Conservation (phyloP, 2,329 filamentous ascomycete species). For the Fusarium temperatum region DNA sequence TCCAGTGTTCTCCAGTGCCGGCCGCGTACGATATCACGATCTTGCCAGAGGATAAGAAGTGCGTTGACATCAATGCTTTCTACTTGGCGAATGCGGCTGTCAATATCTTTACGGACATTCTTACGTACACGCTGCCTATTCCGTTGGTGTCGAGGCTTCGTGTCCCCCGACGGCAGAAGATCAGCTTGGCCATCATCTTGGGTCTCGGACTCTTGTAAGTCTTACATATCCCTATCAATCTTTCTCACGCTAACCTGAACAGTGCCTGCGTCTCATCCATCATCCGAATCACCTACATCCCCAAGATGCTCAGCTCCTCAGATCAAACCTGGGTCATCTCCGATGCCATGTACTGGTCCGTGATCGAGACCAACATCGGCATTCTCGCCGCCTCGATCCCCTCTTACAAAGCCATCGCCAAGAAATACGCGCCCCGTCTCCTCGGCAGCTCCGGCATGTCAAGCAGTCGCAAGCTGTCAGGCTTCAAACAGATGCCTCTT, state of each 20-base stretch:
- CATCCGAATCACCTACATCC: constrained; percentile 30
- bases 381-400: constrained; percentile 29
- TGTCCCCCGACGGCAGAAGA: constrained; percentile 23
- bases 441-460: constrained; percentile 24
- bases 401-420: constrained; percentile 27
- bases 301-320: constrained; percentile 24
- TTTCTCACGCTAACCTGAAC: neutral
- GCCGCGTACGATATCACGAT: constrained; percentile 21
- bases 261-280: constrained; percentile 28
- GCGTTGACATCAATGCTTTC: constrained; percentile 25
- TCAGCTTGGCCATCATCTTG: constrained; percentile 15
- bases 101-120: constrained; percentile 21
- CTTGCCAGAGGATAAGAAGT: neutral
- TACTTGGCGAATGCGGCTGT: constrained; percentile 26
- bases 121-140: constrained; percentile 12
- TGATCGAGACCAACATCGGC: constrained; percentile 29
- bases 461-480: constrained; percentile 19
- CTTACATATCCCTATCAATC: accelerated
- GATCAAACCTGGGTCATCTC: constrained; percentile 26
- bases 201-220: constrained; percentile 25
- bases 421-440: constrained; percentile 24
- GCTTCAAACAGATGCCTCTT: constrained; percentile 31
- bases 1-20: constrained; percentile 5
- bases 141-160: constrained; percentile 11
- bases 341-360: constrained; percentile 31